A percentile compares a stretch with the other conserved stretches of the same genome.
phyloP scores from a whole-genome alignment of 495 filamentous ascomycete genomes.

The Patellaria atrata region DNA sequence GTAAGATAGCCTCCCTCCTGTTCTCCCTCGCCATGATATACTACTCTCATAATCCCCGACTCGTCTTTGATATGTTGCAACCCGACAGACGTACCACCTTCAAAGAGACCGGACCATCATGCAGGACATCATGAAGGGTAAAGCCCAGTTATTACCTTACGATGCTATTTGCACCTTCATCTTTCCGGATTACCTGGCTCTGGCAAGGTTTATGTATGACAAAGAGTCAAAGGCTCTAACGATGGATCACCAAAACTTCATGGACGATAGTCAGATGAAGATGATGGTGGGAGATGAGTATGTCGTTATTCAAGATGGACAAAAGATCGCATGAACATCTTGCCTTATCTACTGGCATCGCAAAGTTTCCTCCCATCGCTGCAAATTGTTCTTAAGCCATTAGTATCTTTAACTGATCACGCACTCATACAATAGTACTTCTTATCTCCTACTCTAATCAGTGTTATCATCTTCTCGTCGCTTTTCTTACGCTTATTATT shows the following conservation, averaged over 20 bases:
- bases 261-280: conserved; percentile 30
- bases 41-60: background rate
- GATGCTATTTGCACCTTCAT: conserved; percentile 32
- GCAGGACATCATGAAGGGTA: conserved; percentile 29
- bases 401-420: no score
- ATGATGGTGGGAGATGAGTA: conserved; percentile 34
- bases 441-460: no score
- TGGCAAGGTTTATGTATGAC: conserved; percentile 31
- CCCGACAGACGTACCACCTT: conserved; percentile 27
- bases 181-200: conserved; percentile 27
- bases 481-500: no score
- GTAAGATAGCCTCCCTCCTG: conserved; percentile 16
- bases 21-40: background rate
- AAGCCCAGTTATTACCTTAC: conserved; percentile 26
- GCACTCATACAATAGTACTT: no score
- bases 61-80: background rate
- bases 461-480: no score
- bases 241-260: conserved; percentile 30
- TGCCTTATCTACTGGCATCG: no score
- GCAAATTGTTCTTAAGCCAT: no score
- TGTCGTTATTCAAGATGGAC: conserved; percentile 28
- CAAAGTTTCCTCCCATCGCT: no score
- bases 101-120: conserved; percentile 27
- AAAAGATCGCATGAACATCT: conserved; percentile 21
- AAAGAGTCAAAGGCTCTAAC: conserved; percentile 26